Evolutionary conservation across 768 basidiomycete species (phyloP).

Genomic region (Mycena albidolilacea): DNA sequence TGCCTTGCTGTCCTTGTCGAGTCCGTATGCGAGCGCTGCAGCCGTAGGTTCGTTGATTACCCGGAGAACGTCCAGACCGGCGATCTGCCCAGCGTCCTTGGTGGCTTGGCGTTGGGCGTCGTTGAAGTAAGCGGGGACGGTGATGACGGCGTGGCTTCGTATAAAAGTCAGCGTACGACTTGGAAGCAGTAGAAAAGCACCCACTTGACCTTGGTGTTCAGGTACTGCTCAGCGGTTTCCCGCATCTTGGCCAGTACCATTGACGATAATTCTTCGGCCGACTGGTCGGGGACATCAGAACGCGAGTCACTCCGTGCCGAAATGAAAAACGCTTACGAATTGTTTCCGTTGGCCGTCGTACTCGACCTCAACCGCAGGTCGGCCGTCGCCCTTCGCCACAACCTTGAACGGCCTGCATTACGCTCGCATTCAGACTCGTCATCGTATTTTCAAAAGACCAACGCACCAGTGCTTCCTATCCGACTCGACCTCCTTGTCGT

Average conservation of each 20-base stretch:
- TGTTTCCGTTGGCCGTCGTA: conserved; percentile 86
- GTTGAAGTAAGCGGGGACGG: conserved; percentile 99
- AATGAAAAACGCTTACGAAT: conserved; percentile 67
- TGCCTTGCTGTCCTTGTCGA: conserved; percentile 87
- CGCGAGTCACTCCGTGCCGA: conserved; percentile 20
- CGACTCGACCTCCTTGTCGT: conserved; percentile 93
- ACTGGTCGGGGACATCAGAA: conserved; percentile 60
- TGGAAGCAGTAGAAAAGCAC: conserved; percentile 51
- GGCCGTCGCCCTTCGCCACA: conserved; percentile 77
- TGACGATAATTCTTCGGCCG: conserved; percentile 87
- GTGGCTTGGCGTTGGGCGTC: conserved; percentile 99
- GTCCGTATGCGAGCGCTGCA: conserved; percentile 97
- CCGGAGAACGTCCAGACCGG: conserved; percentile 96
- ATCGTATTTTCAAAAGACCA: neutral
- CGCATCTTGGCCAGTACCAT: conserved; percentile 95
- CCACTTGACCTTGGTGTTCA: conserved; percentile 95
- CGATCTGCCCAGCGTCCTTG: conserved; percentile 97
- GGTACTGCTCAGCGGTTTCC: conserved; percentile 93
- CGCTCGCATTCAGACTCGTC: neutral
- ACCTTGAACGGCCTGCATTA: conserved; percentile 83
- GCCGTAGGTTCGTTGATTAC: conserved; percentile 99
- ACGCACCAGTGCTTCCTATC: conserved; percentile 89
- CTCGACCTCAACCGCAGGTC: conserved; percentile 89
- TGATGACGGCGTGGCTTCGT: conserved; percentile 87
- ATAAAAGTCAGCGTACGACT: conserved; percentile 19